Base-by-base conservation (phyloP, 2,329 filamentous ascomycete genomes). In the Sarocladium kiliense region DNA sequence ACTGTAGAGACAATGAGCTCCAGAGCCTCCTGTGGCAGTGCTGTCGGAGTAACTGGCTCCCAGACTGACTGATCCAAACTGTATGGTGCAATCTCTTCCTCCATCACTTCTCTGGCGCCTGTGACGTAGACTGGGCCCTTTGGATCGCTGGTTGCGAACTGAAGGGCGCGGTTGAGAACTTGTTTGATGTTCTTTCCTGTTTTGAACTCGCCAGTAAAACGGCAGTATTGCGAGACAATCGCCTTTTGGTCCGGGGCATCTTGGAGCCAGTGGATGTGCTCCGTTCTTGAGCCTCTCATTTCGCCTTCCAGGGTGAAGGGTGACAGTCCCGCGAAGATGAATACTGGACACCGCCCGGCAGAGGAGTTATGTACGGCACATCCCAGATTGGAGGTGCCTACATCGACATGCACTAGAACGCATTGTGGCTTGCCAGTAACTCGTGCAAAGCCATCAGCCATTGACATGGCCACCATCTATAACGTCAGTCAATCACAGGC, bases 221-320 rank as follows among this genome's bases (percentile, higher is more conserved):
- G 80, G 68, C 89, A 93, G 68, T 93, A 93, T 71, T 93, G 89
- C 1, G 80, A 75, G 14, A 94, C 75, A 58, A 94, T 90, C 64
- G 83, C 79, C 66, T 85, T 88, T 69, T 91, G 88, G 63, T 91
- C 86, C 0, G 85, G 87, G 12, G 89, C 85, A 67, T 91, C 86
- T 64, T 91, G 88, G 47, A 90, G 85, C 86, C 87, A 91, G 66
- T 91, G 87, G 59, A 90, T 90, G 66, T 87, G 90, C 68, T 91
- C 88, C 0, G 86, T 89, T 55, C 87, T 75, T 4, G 80, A 84
- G 4, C 88, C 88, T 5, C 84, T 77, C 71, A 86, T 81, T 70
- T 91, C 87, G 12, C 87, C 87, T 62, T 89, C 86, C 18, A 85
- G 78, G 0, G 87, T 90, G 66, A 82, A 88, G 0, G 88, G 88